A percentile compares a stretch with the other conserved stretches of the same genome.
Evolutionary conservation across 306 rosid genomes (phyloP).

Genomic region (Rubus idaeus): DNA sequence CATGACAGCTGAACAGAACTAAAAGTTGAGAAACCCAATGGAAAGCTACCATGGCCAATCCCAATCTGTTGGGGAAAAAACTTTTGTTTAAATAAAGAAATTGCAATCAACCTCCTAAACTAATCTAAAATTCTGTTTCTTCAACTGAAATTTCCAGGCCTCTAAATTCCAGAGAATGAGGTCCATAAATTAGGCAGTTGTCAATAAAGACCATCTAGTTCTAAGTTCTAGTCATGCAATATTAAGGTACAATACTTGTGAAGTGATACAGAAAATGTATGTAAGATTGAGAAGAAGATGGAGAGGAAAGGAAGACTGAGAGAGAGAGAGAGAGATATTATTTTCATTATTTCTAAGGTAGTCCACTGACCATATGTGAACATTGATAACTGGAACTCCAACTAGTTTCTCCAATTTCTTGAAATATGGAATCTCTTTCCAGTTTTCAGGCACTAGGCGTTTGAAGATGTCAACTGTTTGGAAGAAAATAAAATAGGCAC

Average conservation of each 20-base stretch:
- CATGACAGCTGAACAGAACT: neutral
- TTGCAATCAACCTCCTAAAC: slow-evolving; percentile 5
- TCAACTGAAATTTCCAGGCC: slow-evolving; percentile 12
- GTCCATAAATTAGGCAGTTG: neutral
- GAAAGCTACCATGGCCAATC: neutral
- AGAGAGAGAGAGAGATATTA: neutral
- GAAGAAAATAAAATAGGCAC: slow-evolving; percentile 13
- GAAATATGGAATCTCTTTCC: slow-evolving; percentile 91
- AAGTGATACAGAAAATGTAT: slow-evolving; percentile 5
- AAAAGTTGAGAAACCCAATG: neutral
- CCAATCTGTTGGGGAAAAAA: neutral
- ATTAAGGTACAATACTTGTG: slow-evolving; percentile 5
- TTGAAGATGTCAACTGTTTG: slow-evolving; percentile 84
- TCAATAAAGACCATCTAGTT: slow-evolving; percentile 12
- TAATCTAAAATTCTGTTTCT: neutral
- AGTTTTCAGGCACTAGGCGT: slow-evolving; percentile 79
- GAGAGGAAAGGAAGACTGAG: no score
- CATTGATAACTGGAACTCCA: slow-evolving; percentile 95
- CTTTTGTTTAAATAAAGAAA: slow-evolving; percentile 8
- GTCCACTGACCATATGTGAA: slow-evolving; percentile 83
- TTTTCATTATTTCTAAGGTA: slow-evolving; percentile 1
- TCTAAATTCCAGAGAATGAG: slow-evolving; percentile 11
- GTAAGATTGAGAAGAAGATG: neutral
- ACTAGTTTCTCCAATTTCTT: slow-evolving; percentile 86
- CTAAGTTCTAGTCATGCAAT: neutral